Percentiles rank a stretch among this genome's conserved stretches.
phyloP scores from a whole-genome alignment of 208 protist genomes.

The Acanthamoeba quina region DNA sequence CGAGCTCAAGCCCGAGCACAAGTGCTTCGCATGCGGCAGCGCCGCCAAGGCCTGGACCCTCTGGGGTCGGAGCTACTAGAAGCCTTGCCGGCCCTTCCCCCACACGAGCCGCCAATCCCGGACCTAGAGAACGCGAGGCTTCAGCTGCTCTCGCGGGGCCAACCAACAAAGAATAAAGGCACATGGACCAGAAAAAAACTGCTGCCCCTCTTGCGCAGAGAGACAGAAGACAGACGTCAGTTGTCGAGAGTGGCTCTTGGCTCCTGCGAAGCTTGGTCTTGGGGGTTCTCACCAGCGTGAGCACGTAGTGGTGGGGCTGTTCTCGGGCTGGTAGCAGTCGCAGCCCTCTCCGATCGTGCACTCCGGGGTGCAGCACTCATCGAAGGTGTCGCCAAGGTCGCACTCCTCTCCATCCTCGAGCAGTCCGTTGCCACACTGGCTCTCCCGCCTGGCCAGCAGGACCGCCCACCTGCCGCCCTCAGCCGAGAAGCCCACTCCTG shows the following conservation, averaged over 20 bases:
- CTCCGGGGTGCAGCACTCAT: background rate
- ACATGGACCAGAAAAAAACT: too few species aligned
- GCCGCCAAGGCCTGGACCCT: constrained; percentile 80
- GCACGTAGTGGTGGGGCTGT: background rate
- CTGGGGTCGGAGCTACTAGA: constrained; percentile 87
- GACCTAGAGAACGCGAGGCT: too few species aligned
- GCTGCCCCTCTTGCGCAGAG: too few species aligned
- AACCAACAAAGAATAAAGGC: too few species aligned
- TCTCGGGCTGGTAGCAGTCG: background rate
- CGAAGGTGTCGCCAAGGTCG: constrained; percentile 2
- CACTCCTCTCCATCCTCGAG: constrained; percentile 15
- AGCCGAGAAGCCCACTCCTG: background rate
- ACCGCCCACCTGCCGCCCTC: background rate
- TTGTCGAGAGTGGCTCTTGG: too few species aligned
- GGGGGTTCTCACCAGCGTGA: background rate
- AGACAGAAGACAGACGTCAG: too few species aligned
- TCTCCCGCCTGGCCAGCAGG: background rate
- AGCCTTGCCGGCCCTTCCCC: too few species aligned
- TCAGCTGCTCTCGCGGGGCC: too few species aligned
- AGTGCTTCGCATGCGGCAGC: constrained; percentile 92
- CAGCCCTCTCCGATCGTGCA: background rate
- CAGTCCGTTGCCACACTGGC: constrained; percentile 17
- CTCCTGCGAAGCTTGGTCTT: too few species aligned
- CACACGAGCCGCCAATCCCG: too few species aligned
- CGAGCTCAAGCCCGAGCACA: constrained; percentile 88